Evolutionary conservation across 257 asterid species (phyloP).

Genomic region (Solanum microdontum): DNA sequence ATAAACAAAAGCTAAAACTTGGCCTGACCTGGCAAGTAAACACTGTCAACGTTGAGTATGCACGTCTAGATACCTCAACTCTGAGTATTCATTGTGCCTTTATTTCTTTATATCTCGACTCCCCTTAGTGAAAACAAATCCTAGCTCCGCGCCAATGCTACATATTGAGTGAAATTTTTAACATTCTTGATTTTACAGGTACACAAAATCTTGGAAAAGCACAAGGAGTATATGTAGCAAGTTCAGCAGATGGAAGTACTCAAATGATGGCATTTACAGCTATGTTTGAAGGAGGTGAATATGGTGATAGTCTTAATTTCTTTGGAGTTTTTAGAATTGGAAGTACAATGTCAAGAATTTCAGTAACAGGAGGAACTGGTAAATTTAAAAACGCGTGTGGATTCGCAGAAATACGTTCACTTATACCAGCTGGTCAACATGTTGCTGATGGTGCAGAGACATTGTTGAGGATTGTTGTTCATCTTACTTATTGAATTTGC

Average conservation of each 20-base stretch:
- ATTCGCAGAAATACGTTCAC: conserved; percentile 33
- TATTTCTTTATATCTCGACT: neutral
- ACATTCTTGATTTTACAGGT: neutral
- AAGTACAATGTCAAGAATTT: conserved; percentile 34
- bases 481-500: conserved; percentile 21
- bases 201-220: conserved; percentile 32
- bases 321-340: conserved; percentile 40
- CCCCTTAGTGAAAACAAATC: neutral
- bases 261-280: conserved; percentile 49
- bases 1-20: neutral
- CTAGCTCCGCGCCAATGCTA: neutral
- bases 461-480: conserved; percentile 28
- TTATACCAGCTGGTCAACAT: conserved; percentile 40
- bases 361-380: conserved; percentile 41
- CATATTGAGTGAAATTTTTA: neutral
- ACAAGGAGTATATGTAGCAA: conserved; percentile 41
- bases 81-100: neutral
- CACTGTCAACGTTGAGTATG: neutral
- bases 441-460: conserved; percentile 41
- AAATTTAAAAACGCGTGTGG: conserved; percentile 46
- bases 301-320: conserved; percentile 36
- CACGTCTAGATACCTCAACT: neutral
- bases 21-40: neutral
- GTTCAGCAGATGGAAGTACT: conserved; percentile 38
- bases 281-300: conserved; percentile 49